These are phyloP conservation scores for Podaxis carcinomalis DNA, from an alignment of 768 basidiomycete species.

Conservation along the genomic window DNA sequence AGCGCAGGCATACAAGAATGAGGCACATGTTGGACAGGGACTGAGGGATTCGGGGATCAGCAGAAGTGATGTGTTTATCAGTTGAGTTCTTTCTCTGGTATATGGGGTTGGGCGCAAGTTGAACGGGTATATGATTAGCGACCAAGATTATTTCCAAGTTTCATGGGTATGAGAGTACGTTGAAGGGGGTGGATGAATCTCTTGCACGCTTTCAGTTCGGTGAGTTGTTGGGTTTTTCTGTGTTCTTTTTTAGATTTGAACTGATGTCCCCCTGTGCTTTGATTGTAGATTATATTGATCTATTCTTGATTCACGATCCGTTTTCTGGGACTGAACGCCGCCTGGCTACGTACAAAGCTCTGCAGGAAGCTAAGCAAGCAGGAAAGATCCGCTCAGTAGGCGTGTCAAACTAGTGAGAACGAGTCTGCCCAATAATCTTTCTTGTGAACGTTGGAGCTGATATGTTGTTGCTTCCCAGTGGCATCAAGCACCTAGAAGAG, in stretches of 20 bases:
- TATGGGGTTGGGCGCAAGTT: constrained; percentile 3
- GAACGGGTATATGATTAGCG: constrained; percentile 35
- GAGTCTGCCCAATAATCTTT: background rate
- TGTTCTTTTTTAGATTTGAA: background rate
- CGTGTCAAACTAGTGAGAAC: constrained; percentile 76
- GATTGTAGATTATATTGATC: constrained; percentile 28
- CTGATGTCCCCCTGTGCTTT: background rate
- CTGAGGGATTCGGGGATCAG: constrained; percentile 50
- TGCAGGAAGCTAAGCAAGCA: constrained; percentile 53
- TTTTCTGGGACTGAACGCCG: constrained; percentile 58
- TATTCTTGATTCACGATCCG: constrained; percentile 74
- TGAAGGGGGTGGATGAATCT: constrained; percentile 56
- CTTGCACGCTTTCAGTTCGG: constrained; percentile 57
- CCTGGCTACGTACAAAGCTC: constrained; percentile 67
- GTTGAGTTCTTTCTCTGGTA: constrained; percentile 37
- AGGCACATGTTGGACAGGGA: constrained; percentile 57
- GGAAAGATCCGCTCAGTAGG: constrained; percentile 75
- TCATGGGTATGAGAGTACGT: constrained; percentile 61
- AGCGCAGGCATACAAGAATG: constrained; percentile 67
- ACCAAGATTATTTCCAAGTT: constrained; percentile 56
- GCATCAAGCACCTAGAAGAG: constrained; percentile 70
- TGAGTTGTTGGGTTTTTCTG: constrained; percentile 23
- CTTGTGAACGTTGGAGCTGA: background rate
- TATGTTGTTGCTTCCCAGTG: constrained; percentile 32
- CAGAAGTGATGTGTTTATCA: constrained; percentile 66